Base-by-base conservation (phyloP, 169 alveolate species). In the Plasmodium knowlesi region DNA sequence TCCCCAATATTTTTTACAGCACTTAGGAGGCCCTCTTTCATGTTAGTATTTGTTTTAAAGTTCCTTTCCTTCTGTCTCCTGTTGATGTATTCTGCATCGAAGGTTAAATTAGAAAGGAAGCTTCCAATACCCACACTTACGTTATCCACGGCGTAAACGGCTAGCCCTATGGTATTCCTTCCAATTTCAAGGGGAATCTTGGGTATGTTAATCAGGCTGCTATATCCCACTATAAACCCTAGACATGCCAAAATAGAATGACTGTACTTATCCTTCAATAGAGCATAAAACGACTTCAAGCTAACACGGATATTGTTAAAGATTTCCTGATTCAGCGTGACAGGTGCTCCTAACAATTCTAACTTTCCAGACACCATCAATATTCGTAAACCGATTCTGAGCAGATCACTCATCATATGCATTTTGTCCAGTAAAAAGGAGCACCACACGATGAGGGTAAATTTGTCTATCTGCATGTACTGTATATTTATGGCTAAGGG, bases 41-140 rank as follows among this genome's bases (percentile, higher is more conserved):
- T 95, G 86, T 96, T 96, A 6, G 96, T 92, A 19, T 96, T 84
- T 25, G 93, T 92, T 43, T 93, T 96, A 70, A 83, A 93, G 28
- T 71, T 81, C 92, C 94, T 96, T 34, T 84, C 92, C 50, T 97
- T 88, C 95, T 97, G 98, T 61, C 98, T 95, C 53, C 97, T 93
- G 92, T 98, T 98, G 57, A 98, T 97, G 79, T 98, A 98, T 92
- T 98, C 99, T 54, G 96, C 86, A 95, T 98, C 99, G 73, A 98
- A 95, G 61, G 99, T 98, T 67, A 98, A 96, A 84, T 96, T 97
- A 16, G 98, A 97, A 16, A 98, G 96, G 61, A 98, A 83, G 43
- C 96, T 94, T 30, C 98, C 97, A 19, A 97, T 92, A 22, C 97
- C 98, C 14, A 98, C 96, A 93, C 97, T 96, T 41, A 98, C 98